Evolutionary conservation across 805 yeast species (phyloP).

Genomic region (Teunomyces stri): DNA sequence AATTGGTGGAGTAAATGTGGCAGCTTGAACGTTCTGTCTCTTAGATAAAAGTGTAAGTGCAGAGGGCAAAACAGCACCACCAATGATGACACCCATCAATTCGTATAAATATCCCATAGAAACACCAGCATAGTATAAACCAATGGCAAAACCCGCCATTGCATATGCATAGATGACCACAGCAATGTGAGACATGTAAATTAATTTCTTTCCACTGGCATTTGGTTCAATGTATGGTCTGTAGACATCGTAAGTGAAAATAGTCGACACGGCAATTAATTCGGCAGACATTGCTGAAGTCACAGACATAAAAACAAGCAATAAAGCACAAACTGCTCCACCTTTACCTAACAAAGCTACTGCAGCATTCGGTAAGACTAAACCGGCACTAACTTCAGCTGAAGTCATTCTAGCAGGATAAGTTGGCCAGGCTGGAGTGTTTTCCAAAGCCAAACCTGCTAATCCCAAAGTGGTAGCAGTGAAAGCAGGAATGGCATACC

Average conservation of each 20-base stretch:
- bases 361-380: slow-evolving; percentile 76
- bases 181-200: slow-evolving; percentile 62
- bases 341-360: slow-evolving; percentile 81
- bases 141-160: slow-evolving; percentile 83
- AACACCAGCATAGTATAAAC: slow-evolving; percentile 76
- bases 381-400: slow-evolving; percentile 76
- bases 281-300: slow-evolving; percentile 93
- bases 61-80: slow-evolving; percentile 82
- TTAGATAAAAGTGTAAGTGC: slow-evolving; percentile 62
- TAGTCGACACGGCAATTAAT: slow-evolving; percentile 81
- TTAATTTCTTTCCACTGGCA: slow-evolving; percentile 73
- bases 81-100: slow-evolving; percentile 85
- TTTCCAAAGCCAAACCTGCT: slow-evolving; percentile 74
- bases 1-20: slow-evolving; percentile 69
- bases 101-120: slow-evolving; percentile 86
- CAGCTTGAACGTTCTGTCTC: slow-evolving; percentile 68
- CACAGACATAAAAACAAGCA: slow-evolving; percentile 86
- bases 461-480: slow-evolving; percentile 83
- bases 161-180: slow-evolving; percentile 56
- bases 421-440: slow-evolving; percentile 71
- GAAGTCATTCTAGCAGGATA: slow-evolving; percentile 66
- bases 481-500: slow-evolving; percentile 89
- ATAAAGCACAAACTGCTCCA: slow-evolving; percentile 80
- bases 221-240: slow-evolving; percentile 75
- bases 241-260: slow-evolving; percentile 83